Percentiles rank a stretch among this genome's conserved stretches.
Evolutionary conservation across 2,329 filamentous ascomycete species (phyloP).

Genomic region (Sporothrix protearum): DNA sequence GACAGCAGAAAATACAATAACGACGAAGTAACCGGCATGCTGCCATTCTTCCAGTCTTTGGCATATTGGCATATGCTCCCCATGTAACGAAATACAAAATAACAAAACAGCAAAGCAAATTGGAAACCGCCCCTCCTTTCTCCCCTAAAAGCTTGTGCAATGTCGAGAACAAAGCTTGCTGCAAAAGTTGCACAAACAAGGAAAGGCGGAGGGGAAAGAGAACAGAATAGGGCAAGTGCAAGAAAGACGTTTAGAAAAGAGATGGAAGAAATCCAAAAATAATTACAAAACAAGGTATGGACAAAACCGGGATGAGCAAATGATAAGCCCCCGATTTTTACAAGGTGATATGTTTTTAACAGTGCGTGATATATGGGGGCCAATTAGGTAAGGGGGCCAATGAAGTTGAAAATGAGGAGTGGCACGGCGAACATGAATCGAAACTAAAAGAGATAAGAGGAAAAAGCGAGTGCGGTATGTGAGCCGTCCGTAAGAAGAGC

Average conservation of each 20-base stretch:
- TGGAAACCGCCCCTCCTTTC: neutral
- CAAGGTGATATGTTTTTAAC: neutral
- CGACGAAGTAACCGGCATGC: neutral
- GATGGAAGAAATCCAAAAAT: neutral
- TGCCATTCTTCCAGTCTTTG: constrained; percentile 10
- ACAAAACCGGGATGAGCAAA: neutral
- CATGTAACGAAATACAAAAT: neutral
- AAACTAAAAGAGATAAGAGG: neutral
- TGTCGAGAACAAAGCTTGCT: neutral
- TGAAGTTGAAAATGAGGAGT: neutral
- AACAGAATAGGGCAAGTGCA: neutral
- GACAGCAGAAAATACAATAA: neutral
- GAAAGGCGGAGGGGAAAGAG: constrained; percentile 1
- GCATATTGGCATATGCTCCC: neutral
- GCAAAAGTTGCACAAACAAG: neutral
- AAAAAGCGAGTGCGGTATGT: neutral
- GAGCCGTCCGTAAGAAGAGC: neutral
- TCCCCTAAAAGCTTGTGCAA: neutral
- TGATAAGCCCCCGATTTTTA: neutral
- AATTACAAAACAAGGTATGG: constrained; percentile 11
- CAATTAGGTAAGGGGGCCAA: neutral
- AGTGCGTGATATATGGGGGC: neutral
- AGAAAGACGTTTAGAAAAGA: constrained; percentile 1
- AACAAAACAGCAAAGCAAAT: neutral
- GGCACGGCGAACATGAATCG: neutral